A percentile compares a stretch with the other conserved stretches of the same genome.
Conservation (phyloP, 2,329 filamentous ascomycete genomes). For the Pyrenochaeta sp. region DNA sequence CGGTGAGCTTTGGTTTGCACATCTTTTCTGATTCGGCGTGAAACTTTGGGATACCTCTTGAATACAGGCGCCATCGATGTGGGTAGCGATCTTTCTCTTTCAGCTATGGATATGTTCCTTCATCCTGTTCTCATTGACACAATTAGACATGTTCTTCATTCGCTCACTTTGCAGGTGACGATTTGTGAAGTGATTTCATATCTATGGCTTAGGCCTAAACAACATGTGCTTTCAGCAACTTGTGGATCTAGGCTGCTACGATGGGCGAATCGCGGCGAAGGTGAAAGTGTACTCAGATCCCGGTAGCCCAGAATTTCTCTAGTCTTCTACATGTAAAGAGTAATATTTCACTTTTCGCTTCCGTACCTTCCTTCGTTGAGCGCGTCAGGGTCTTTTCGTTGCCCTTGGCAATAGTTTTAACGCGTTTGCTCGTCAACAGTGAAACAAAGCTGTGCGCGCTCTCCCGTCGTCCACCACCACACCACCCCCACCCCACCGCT, state of each 20-base stretch:
- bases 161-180: background rate
- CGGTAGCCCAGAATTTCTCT: no score
- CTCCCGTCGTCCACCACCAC: constrained; percentile 1
- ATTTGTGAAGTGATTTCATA: no score
- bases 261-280: no score
- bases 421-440: constrained; percentile 3
- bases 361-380: no score
- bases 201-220: no score
- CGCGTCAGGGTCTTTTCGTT: no score
- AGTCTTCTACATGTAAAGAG: no score
- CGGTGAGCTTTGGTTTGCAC: constrained; percentile 35
- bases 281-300: no score
- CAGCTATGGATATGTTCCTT: constrained; percentile 33
- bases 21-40: constrained; percentile 41
- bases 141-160: background rate
- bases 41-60: constrained; percentile 51
- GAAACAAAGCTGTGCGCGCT: constrained; percentile 2
- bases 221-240: no score
- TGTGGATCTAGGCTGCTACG: no score
- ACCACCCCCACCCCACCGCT: background rate
- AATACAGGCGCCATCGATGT: constrained; percentile 48
- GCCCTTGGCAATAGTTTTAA: constrained; percentile 16
- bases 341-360: no score
- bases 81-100: constrained; percentile 48
- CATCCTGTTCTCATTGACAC: constrained; percentile 13